Evolutionary conservation across 768 basidiomycete species (phyloP).

Genomic region (Chalciporus piperatus): DNA sequence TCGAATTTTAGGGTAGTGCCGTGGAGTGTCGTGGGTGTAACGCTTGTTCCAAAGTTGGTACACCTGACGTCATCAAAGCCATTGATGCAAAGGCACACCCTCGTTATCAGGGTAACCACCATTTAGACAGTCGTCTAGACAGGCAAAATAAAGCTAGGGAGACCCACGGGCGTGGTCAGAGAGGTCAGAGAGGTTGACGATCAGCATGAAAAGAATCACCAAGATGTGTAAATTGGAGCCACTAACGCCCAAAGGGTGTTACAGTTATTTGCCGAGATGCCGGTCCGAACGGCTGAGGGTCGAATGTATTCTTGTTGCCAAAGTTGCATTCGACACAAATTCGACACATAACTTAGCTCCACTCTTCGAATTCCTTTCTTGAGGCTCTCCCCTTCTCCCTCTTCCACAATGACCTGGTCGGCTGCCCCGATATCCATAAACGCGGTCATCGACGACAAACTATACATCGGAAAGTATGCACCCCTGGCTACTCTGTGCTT

Average conservation of each 20-base stretch:
- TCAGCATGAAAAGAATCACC: too few species aligned
- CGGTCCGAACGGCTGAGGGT: constrained; percentile 1
- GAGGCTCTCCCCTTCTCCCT: background rate
- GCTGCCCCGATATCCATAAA: constrained; percentile 25
- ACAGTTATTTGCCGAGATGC: constrained; percentile 22
- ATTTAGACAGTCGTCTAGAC: too few species aligned
- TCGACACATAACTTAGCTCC: constrained; percentile 12
- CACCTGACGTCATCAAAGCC: background rate
- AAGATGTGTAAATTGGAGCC: too few species aligned
- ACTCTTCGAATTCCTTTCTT: constrained; percentile 8
- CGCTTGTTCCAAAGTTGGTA: background rate
- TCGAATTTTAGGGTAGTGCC: background rate
- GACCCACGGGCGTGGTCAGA: too few species aligned
- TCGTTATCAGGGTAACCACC: too few species aligned
- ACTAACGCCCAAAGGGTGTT: background rate
- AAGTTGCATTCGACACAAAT: background rate
- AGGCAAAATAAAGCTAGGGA: too few species aligned
- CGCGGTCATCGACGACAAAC: constrained; percentile 29
- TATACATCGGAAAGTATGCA: constrained; percentile 37
- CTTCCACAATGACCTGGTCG: constrained; percentile 26
- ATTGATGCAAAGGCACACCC: too few species aligned
- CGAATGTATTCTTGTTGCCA: constrained; percentile 2
- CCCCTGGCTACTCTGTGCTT: background rate
- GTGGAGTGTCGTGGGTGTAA: too few species aligned
- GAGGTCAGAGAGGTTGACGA: too few species aligned